Conservation (phyloP, 176 grass and related monocot genomes). For the Musa schizocarpa region DNA sequence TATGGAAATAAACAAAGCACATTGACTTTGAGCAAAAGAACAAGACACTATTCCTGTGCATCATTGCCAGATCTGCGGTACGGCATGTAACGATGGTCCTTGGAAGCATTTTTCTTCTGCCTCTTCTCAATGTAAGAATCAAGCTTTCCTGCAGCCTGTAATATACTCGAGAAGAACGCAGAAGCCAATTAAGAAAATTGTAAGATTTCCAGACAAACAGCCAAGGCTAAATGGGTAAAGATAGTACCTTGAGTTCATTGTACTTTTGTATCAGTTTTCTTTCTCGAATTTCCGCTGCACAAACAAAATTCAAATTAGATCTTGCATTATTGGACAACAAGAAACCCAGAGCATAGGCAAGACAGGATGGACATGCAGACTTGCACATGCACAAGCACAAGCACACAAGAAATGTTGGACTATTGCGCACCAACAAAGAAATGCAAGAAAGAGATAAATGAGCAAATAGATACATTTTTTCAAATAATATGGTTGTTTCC, state of each 20-base stretch:
- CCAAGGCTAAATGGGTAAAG: neutral
- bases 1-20: neutral
- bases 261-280: conserved; percentile 80
- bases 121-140: conserved; percentile 77
- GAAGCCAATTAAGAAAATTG: neutral
- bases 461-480: conserved; percentile 57
- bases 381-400: too few relatives aligned
- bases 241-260: conserved; percentile 72
- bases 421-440: too few relatives aligned
- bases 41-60: conserved; percentile 5
- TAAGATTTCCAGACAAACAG: neutral
- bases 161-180: neutral
- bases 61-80: conserved; percentile 45
- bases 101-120: conserved; percentile 74
- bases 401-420: too few relatives aligned
- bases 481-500: conserved; percentile 79
- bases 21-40: neutral
- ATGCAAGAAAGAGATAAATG: neutral
- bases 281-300: conserved; percentile 74
- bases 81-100: conserved; percentile 90
- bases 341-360: too few relatives aligned
- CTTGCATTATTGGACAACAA: neutral
- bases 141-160: conserved; percentile 69
- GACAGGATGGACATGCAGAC: too few relatives aligned
- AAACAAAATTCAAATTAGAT: conserved; percentile 31